Percentiles rank a stretch among this genome's conserved stretches.
Conservation (phyloP, 345 rosid species). For the Brassica juncea region DNA sequence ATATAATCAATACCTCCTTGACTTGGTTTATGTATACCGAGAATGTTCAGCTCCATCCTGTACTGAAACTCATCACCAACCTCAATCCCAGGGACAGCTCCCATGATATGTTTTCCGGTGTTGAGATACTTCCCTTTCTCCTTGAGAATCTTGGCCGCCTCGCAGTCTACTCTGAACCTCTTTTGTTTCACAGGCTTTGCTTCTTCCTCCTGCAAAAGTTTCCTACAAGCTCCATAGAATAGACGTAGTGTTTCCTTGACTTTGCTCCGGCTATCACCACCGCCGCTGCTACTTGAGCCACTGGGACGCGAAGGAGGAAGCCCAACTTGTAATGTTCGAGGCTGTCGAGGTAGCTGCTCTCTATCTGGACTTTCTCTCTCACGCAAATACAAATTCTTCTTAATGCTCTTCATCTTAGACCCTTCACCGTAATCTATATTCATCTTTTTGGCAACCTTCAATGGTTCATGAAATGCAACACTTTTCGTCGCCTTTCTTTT, state of each 20-base stretch:
- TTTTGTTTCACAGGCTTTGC: constrained; percentile 42
- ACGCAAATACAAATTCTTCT: constrained; percentile 34
- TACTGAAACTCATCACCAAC: constrained; percentile 90
- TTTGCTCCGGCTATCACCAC: constrained; percentile 48
- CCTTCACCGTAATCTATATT: constrained; percentile 30
- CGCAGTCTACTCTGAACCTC: constrained; percentile 55
- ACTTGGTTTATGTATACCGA: constrained; percentile 69
- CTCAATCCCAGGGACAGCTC: constrained; percentile 83
- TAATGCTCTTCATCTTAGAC: constrained; percentile 2
- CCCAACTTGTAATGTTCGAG: constrained; percentile 34
- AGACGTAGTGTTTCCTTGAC: constrained; percentile 81
- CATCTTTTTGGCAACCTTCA: constrained; percentile 24
- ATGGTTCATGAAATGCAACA: constrained; percentile 21
- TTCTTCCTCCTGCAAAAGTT: constrained; percentile 75
- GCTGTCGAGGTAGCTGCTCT: constrained; percentile 42
- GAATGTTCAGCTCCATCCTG: constrained; percentile 69
- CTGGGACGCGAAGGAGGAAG: constrained; percentile 54
- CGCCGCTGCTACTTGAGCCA: constrained; percentile 26
- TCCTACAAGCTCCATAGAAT: constrained; percentile 68
- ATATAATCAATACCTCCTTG: constrained; percentile 84
- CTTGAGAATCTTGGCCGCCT: constrained; percentile 65
- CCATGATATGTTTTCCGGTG: constrained; percentile 51
- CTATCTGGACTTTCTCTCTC: constrained; percentile 28
- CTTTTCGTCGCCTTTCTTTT: constrained; percentile 46
- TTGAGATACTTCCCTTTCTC: constrained; percentile 49